A percentile compares a stretch with the other conserved stretches of the same genome.
Conservation (phyloP, 805 yeast species). For the Cyberlindnera lachancei region DNA sequence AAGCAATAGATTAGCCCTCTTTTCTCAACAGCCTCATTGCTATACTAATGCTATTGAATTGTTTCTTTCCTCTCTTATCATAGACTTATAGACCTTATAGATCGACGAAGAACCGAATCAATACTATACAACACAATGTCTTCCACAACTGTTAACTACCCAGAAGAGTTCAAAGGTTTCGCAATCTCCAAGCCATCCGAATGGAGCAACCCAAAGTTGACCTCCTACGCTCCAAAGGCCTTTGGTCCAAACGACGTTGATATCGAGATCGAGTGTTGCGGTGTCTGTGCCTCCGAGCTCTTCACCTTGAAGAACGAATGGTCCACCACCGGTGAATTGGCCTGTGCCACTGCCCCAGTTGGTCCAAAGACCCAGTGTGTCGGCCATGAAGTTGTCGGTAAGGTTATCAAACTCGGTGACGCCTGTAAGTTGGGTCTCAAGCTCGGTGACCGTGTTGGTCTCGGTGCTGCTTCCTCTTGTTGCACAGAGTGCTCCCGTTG, state of each 20-base stretch:
- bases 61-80: no score
- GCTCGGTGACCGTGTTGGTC: conserved; percentile 73
- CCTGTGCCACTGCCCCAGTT: conserved; percentile 17
- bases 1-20: no score
- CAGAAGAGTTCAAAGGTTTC: conserved; percentile 55
- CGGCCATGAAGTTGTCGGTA: conserved; percentile 67
- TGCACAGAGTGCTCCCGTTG: conserved; percentile 62
- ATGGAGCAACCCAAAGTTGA: conserved; percentile 50
- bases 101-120: no score
- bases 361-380: conserved; percentile 39
- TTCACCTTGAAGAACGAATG: conserved; percentile 46
- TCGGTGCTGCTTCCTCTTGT: conserved; percentile 62
- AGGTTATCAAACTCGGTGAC: conserved; percentile 51
- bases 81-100: no score
- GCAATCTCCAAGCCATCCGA: conserved; percentile 42
- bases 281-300: conserved; percentile 62
- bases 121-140: not conserved
- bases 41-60: no score
- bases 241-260: conserved; percentile 42
- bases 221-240: conserved; percentile 40
- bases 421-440: conserved; percentile 38
- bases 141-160: conserved; percentile 29
- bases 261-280: conserved; percentile 53
- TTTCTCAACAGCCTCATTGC: no score
- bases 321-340: conserved; percentile 25